These are phyloP conservation scores for Lyophyllum atratum DNA, from an alignment of 768 basidiomycete genomes.

Conservation along the genomic window DNA sequence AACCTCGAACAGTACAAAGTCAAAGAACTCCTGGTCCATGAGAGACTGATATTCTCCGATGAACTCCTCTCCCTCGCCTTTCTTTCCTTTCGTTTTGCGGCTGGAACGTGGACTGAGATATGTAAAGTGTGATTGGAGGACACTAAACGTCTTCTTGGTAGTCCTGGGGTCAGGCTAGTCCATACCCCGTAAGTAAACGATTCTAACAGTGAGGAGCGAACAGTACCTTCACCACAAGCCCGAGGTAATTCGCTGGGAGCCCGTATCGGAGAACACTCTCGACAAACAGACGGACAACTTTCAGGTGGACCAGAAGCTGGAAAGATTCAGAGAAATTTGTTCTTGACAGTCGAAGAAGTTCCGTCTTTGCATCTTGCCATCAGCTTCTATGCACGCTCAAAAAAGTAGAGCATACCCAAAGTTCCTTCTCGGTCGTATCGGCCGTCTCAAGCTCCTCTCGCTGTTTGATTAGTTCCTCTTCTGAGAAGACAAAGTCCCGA, in stretches of 20 bases:
- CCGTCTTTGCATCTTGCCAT: slow-evolving; percentile 59
- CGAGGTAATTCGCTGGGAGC: slow-evolving; percentile 87
- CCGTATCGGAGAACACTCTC: slow-evolving; percentile 97
- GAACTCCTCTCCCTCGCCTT: slow-evolving; percentile 61
- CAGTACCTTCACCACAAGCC: slow-evolving; percentile 76
- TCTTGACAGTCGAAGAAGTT: slow-evolving; percentile 84
- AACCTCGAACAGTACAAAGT: slow-evolving; percentile 93
- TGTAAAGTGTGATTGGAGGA: slow-evolving; percentile 75
- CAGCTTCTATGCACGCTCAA: background rate
- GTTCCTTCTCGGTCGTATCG: slow-evolving; percentile 88
- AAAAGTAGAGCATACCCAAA: slow-evolving; percentile 75
- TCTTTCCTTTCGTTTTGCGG: slow-evolving; percentile 40
- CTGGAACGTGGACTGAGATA: slow-evolving; percentile 79
- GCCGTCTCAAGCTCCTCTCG: slow-evolving; percentile 79
- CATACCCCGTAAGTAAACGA: background rate
- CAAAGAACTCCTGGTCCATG: slow-evolving; percentile 94
- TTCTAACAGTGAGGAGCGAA: background rate
- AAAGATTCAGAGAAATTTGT: slow-evolving; percentile 98
- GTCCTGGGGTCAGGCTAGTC: slow-evolving; percentile 83
- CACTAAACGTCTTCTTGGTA: slow-evolving; percentile 73
- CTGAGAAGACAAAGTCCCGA: slow-evolving; percentile 91
- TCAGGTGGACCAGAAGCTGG: slow-evolving; percentile 91
- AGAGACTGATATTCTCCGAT: slow-evolving; percentile 90
- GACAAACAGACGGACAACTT: slow-evolving; percentile 87
- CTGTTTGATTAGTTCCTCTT: slow-evolving; percentile 79